These are phyloP conservation scores for Hyphopichia burtonii DNA, from an alignment of 1,139 yeast species.

Conservation along the genomic window DNA sequence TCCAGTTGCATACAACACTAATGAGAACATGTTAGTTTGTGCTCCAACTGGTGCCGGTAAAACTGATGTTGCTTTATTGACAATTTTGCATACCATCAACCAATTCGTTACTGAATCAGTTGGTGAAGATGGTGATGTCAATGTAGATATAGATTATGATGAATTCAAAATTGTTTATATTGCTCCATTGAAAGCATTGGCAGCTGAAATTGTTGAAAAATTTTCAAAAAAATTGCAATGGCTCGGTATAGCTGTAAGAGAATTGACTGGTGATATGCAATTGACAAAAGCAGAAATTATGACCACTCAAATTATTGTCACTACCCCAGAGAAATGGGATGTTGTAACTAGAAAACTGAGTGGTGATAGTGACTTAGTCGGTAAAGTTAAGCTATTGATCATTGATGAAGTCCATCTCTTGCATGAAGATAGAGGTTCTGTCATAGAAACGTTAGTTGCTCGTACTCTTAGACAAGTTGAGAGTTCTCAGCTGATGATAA, in stretches of 20 bases:
- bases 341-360: slow-evolving; percentile 89
- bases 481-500: slow-evolving; percentile 87
- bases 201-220: slow-evolving; percentile 95
- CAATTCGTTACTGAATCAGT: slow-evolving; percentile 54
- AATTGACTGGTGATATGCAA: slow-evolving; percentile 97
- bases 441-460: slow-evolving; percentile 92
- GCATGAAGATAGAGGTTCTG: slow-evolving; percentile 98
- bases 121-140: slow-evolving; percentile 48
- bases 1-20: slow-evolving; percentile 89
- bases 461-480: slow-evolving; percentile 94
- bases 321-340: slow-evolving; percentile 99
- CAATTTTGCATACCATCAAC: slow-evolving; percentile 79
- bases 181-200: slow-evolving; percentile 94
- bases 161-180: slow-evolving; percentile 91
- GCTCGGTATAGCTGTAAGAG: slow-evolving; percentile 84
- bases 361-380: slow-evolving; percentile 84
- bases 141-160: slow-evolving; percentile 68
- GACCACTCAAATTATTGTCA: slow-evolving; percentile 86
- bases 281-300: slow-evolving; percentile 78
- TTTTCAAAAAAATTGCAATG: slow-evolving; percentile 75
- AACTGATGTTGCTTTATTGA: slow-evolving; percentile 89
- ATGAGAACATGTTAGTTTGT: slow-evolving; percentile 94
- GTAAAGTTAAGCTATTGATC: slow-evolving; percentile 79
- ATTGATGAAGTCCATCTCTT: slow-evolving; percentile 96
- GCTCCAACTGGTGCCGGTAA: slow-evolving; percentile 99